Evolutionary conservation across 441 rosid genomes (phyloP).

Genomic region (Populus trichocarpa): DNA sequence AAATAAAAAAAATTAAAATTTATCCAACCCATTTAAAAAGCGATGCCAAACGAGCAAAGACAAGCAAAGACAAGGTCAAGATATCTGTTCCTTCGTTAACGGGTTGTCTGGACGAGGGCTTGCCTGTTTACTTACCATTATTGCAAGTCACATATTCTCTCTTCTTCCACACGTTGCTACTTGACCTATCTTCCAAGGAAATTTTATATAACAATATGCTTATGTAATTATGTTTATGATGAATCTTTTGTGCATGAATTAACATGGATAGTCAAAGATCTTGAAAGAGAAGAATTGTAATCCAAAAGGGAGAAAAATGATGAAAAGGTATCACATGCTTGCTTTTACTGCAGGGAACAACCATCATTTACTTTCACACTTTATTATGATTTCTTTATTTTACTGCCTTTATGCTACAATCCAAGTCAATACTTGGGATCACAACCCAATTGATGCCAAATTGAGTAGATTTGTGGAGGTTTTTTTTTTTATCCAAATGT

Average conservation of each 20-base stretch:
- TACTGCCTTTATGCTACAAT: not conserved
- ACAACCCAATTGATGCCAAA: not conserved
- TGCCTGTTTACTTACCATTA: no score
- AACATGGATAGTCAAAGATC: slow-evolving; percentile 14
- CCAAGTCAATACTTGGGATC: not conserved
- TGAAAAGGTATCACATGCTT: slow-evolving; percentile 28
- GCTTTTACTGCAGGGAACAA: slow-evolving; percentile 16
- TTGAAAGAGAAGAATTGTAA: slow-evolving; percentile 11
- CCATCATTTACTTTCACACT: slow-evolving; percentile 13
- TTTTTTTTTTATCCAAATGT: no score
- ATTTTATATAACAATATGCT: not conserved
- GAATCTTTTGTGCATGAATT: not conserved
- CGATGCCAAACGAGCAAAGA: no score
- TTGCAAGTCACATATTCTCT: not conserved
- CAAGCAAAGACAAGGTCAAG: no score
- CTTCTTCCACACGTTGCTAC: not conserved
- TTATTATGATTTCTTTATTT: slow-evolving; percentile 18
- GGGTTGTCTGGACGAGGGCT: no score
- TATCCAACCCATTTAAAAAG: no score
- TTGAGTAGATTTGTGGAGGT: no score
- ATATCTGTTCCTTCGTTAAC: no score
- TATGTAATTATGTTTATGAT: no score
- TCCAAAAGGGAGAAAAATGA: slow-evolving; percentile 11
- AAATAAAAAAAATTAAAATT: no score
- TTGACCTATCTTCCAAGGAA: not conserved